These are phyloP conservation scores for Brasilioporus rufonigricans DNA, from an alignment of 768 basidiomycete species.

Conservation along the genomic window DNA sequence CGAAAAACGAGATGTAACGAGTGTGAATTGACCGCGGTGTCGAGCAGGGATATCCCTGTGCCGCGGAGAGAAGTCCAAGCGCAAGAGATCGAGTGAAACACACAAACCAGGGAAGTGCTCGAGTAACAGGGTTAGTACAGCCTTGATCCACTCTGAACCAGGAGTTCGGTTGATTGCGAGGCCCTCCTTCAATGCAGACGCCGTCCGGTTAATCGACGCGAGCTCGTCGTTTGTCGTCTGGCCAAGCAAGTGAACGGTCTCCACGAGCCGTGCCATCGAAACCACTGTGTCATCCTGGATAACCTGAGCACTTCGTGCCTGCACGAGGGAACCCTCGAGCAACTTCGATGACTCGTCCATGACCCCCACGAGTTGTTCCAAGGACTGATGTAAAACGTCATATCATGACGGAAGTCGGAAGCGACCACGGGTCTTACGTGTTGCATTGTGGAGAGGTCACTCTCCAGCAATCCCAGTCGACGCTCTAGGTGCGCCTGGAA, in stretches of 20 bases:
- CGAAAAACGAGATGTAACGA: constrained; percentile 26
- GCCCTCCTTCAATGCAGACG: constrained; percentile 26
- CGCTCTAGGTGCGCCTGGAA: constrained; percentile 32
- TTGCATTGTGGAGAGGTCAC: constrained; percentile 28
- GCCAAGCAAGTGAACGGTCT: constrained; percentile 38
- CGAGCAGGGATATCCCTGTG: constrained; percentile 11
- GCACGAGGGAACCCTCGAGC: constrained; percentile 31
- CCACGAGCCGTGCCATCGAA: constrained; percentile 36
- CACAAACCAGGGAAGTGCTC: constrained; percentile 25
- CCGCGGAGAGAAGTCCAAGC: background rate
- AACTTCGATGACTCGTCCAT: constrained; percentile 24
- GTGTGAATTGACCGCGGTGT: constrained; percentile 24
- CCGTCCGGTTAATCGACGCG: constrained; percentile 46
- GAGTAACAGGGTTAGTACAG: constrained; percentile 10
- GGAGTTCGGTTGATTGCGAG: constrained; percentile 20
- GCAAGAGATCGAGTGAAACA: constrained; percentile 1
- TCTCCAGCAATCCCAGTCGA: constrained; percentile 26
- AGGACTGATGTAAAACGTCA: constrained; percentile 20
- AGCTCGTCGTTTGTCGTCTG: constrained; percentile 42
- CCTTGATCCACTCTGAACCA: constrained; percentile 22
- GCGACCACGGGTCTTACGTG: constrained; percentile 23
- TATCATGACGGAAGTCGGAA: constrained; percentile 9
- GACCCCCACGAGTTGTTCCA: constrained; percentile 17
- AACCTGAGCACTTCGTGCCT: constrained; percentile 31
- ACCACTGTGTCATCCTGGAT: constrained; percentile 37